A percentile compares a stretch with the other conserved stretches of the same genome.
Evolutionary conservation across 768 basidiomycete species (phyloP).

Genomic region (Boletus vinaceobasis): DNA sequence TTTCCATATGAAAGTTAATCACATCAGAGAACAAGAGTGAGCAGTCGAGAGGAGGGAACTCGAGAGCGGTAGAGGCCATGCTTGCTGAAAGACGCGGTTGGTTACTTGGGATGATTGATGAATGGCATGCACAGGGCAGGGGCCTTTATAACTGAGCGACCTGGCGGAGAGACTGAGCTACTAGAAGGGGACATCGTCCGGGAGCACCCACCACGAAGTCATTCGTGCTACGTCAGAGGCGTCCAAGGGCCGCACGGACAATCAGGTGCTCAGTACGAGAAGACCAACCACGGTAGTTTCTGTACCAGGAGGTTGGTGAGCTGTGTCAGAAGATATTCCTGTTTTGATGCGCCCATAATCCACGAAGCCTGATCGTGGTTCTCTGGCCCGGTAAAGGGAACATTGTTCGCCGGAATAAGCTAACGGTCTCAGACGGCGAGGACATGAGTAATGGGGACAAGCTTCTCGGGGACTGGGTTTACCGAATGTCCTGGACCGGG

Average conservation of each 20-base stretch:
- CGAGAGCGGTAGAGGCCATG: slow-evolving; percentile 1
- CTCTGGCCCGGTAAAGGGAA: no score
- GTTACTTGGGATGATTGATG: background rate
- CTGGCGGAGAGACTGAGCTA: no score
- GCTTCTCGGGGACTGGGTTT: background rate
- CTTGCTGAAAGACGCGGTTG: background rate
- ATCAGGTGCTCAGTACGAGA: background rate
- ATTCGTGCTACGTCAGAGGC: background rate
- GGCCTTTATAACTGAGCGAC: slow-evolving; percentile 16
- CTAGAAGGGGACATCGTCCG: background rate
- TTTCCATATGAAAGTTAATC: slow-evolving; percentile 23
- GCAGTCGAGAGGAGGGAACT: slow-evolving; percentile 23
- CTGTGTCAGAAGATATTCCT: no score
- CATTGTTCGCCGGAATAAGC: background rate
- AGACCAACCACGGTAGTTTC: background rate
- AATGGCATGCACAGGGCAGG: background rate
- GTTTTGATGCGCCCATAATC: background rate
- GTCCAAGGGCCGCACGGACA: background rate
- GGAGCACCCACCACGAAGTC: background rate
- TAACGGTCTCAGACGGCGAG: no score
- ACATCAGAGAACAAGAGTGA: slow-evolving; percentile 25
- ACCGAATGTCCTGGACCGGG: background rate
- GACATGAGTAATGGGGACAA: background rate
- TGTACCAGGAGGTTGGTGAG: background rate
- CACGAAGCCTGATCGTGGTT: no score